These are phyloP conservation scores for Zygosaccharomyces pseudobailii DNA, from an alignment of 1,139 yeast genomes.

Conservation along the genomic window DNA sequence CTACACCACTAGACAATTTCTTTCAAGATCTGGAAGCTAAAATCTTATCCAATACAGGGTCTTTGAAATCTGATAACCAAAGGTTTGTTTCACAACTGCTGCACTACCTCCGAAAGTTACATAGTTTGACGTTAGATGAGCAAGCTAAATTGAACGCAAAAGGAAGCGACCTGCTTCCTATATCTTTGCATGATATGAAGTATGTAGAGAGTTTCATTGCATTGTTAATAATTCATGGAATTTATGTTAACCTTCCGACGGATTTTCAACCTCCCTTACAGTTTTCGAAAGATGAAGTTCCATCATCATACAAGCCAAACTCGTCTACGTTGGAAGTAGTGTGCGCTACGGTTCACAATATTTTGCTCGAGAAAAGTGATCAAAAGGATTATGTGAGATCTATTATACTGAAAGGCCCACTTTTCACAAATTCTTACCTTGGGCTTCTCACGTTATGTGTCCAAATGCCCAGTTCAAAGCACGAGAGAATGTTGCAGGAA, in stretches of 20 bases:
- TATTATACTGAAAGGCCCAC: constrained; percentile 63
- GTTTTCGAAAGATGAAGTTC: not conserved
- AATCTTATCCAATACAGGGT: constrained; percentile 13
- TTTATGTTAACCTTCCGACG: constrained; percentile 57
- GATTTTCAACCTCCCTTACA: constrained; percentile 47
- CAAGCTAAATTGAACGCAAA: constrained; percentile 3
- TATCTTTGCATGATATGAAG: constrained; percentile 81
- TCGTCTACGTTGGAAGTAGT: constrained; percentile 14
- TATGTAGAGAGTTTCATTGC: constrained; percentile 62
- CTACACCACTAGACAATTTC: constrained; percentile 38
- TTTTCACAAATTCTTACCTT: constrained; percentile 62
- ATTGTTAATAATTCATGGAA: constrained; percentile 61
- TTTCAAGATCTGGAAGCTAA: constrained; percentile 25
- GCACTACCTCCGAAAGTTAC: constrained; percentile 14
- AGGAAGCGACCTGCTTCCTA: constrained; percentile 46
- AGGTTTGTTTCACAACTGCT: constrained; percentile 29
- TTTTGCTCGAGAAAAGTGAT: constrained; percentile 6
- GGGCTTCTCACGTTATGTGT: constrained; percentile 47
- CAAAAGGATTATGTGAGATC: constrained; percentile 39
- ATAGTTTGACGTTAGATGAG: constrained; percentile 9
- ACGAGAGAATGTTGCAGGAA: constrained; percentile 14
- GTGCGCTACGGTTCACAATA: constrained; percentile 10
- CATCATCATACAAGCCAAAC: constrained; percentile 6
- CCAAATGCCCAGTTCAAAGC: constrained; percentile 1
- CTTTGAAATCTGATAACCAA: constrained; percentile 4